Evolutionary conservation across 1,284 basidiomycete genomes (phyloP).

Genomic region (Trametes hirsuta): DNA sequence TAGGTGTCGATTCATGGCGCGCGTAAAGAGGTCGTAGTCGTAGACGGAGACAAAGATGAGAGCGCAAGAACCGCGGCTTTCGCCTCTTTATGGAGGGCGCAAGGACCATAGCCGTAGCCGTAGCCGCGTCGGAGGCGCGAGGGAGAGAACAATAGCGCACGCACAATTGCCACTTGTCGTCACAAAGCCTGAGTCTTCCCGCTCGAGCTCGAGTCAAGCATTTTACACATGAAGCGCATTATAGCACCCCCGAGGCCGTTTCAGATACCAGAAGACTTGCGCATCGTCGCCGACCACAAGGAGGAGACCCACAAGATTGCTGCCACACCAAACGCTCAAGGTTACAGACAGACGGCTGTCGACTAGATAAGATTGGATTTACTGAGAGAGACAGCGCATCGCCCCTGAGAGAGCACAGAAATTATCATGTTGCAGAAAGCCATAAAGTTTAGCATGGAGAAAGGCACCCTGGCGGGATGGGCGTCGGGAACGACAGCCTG

Average conservation of each 20-base stretch:
- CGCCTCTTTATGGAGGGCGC: constrained; percentile 9
- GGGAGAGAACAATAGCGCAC: constrained; percentile 23
- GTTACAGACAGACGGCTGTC: too few relatives aligned
- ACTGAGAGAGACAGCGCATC: too few relatives aligned
- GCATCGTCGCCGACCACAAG: too few relatives aligned
- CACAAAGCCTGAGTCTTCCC: constrained; percentile 1
- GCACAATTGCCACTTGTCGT: constrained; percentile 13
- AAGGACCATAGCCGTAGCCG: constrained; percentile 11
- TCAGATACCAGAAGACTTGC: too few relatives aligned
- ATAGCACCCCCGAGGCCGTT: too few relatives aligned
- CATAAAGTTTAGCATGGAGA: not conserved
- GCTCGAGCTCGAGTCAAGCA: not conserved
- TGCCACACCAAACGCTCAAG: too few relatives aligned
- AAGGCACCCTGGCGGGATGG: not conserved
- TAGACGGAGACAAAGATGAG: constrained; percentile 9
- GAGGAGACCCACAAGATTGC: too few relatives aligned
- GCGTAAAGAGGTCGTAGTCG: constrained; percentile 7
- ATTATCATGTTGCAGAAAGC: too few relatives aligned
- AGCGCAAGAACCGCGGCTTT: not conserved
- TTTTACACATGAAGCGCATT: too few relatives aligned
- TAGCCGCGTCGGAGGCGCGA: constrained; percentile 2
- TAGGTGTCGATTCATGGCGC: constrained; percentile 9
- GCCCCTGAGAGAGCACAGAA: too few relatives aligned
- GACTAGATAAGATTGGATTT: too few relatives aligned
- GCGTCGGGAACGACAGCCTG: not conserved